Evolutionary conservation across 495 filamentous ascomycete genomes (phyloP).

Genomic region (Lophiostoma macrostomum): DNA sequence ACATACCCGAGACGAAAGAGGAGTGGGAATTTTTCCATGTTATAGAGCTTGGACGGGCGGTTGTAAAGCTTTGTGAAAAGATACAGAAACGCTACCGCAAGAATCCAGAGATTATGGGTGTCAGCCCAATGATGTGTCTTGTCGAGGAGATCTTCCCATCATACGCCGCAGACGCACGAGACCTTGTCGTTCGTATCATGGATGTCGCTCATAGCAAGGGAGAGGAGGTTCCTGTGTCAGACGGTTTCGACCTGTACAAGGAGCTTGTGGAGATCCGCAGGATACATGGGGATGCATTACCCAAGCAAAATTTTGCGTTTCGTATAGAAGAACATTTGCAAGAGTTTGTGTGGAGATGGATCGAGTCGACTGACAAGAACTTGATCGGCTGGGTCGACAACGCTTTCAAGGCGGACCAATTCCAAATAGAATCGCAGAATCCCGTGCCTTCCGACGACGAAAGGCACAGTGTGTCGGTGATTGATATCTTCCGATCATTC

Average conservation of each 20-base stretch:
- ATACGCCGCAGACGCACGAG: constrained; percentile 81
- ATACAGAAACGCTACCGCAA: constrained; percentile 89
- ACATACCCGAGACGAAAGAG: constrained; percentile 70
- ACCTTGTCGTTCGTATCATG: constrained; percentile 76
- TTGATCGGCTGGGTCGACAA: constrained; percentile 83
- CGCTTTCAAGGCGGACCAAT: constrained; percentile 83
- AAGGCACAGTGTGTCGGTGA: constrained; percentile 86
- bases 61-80: constrained; percentile 75
- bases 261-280: constrained; percentile 78
- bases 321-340: constrained; percentile 80
- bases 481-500: constrained; percentile 92
- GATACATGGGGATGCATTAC: constrained; percentile 70
- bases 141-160: constrained; percentile 81
- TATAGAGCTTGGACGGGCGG: constrained; percentile 79
- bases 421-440: constrained; percentile 63
- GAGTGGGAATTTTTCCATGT: constrained; percentile 85
- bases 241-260: constrained; percentile 91
- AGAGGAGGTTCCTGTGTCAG: constrained; percentile 78
- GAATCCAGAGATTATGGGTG: constrained; percentile 86
- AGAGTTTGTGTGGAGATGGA: constrained; percentile 95
- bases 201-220: constrained; percentile 61
- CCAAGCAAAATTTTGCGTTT: constrained; percentile 69
- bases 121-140: constrained; percentile 76
- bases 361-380: constrained; percentile 72
- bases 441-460: constrained; percentile 72